Percentiles rank a stretch among this genome's conserved stretches.
Evolutionary conservation across 176 grass and related monocot genomes (phyloP).

Genomic region (Dactylis glomerata): DNA sequence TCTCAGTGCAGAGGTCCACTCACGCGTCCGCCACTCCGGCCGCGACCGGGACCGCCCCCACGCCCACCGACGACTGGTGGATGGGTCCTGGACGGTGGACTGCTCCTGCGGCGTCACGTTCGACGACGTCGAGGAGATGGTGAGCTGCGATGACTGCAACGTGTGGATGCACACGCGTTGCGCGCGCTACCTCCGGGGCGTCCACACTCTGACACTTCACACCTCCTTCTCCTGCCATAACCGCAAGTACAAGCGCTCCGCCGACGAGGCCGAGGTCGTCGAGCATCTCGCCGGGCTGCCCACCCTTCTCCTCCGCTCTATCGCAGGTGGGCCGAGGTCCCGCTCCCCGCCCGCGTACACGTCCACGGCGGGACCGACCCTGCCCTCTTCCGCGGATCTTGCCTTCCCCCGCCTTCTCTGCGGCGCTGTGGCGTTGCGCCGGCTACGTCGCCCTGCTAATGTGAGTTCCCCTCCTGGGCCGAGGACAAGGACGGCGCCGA

Average conservation of each 20-base stretch:
- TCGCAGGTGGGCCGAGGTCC: constrained; percentile 72
- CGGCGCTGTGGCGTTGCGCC: constrained; percentile 72
- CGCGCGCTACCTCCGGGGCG: constrained; percentile 59
- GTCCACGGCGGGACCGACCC: constrained; percentile 75
- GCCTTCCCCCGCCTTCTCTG: constrained; percentile 55
- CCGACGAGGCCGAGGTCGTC: constrained; percentile 86
- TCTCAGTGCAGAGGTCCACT: constrained; percentile 63
- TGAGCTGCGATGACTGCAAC: constrained; percentile 91
- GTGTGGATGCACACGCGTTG: constrained; percentile 98
- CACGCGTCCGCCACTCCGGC: not conserved
- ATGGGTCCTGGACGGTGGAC: constrained; percentile 96
- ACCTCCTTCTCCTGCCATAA: constrained; percentile 89
- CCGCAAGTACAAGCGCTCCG: constrained; percentile 49
- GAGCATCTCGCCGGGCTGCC: constrained; percentile 83
- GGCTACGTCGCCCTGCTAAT: constrained; percentile 79
- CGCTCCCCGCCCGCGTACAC: constrained; percentile 73
- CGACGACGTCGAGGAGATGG: constrained; percentile 99
- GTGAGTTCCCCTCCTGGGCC: constrained; percentile 82
- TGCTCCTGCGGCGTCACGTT: constrained; percentile 96
- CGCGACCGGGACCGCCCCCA: constrained; percentile 22
- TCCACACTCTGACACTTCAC: too few species aligned
- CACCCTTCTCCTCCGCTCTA: constrained; percentile 39
- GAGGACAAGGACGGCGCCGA: constrained; percentile 65
- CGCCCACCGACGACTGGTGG: constrained; percentile 73
- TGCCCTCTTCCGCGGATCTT: constrained; percentile 32